Evolutionary conservation across 2,329 filamentous ascomycete genomes (phyloP).

Genomic region (Lecanicillium sp.): DNA sequence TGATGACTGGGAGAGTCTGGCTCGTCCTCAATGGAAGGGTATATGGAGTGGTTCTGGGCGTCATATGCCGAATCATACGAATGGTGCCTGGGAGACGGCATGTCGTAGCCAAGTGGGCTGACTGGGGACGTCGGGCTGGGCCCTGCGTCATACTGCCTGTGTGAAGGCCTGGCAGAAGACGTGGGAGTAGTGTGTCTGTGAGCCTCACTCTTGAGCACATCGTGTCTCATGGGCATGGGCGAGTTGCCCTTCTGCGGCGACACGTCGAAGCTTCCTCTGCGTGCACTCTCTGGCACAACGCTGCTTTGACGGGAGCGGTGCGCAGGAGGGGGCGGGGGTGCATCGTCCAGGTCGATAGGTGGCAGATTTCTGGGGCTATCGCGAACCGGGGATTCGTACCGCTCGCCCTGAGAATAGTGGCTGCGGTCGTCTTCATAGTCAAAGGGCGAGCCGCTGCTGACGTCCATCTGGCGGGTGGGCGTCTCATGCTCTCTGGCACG

Average conservation of each 20-base stretch:
- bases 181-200: slow-evolving; percentile 43
- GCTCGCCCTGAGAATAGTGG: slow-evolving; percentile 27
- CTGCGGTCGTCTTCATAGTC: slow-evolving; percentile 30
- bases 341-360: slow-evolving; percentile 34
- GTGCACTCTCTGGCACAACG: slow-evolving; percentile 32
- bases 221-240: slow-evolving; percentile 49
- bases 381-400: slow-evolving; percentile 25
- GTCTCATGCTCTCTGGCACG: slow-evolving; percentile 28
- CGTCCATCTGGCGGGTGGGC: slow-evolving; percentile 18
- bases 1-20: slow-evolving; percentile 39
- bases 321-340: slow-evolving; percentile 46
- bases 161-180: slow-evolving; percentile 47
- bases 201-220: slow-evolving; percentile 49
- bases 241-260: slow-evolving; percentile 33
- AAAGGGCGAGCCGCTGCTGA: slow-evolving; percentile 6
- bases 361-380: slow-evolving; percentile 26
- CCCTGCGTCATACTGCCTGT: slow-evolving; percentile 40
- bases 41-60: slow-evolving; percentile 37
- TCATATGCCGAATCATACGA: slow-evolving; percentile 44
- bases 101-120: slow-evolving; percentile 24
- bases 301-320: slow-evolving; percentile 42
- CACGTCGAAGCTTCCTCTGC: slow-evolving; percentile 32
- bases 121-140: slow-evolving; percentile 19
- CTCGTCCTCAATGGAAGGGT: slow-evolving; percentile 57
- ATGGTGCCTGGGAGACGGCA: slow-evolving; percentile 35